phyloP scores from a whole-genome alignment of 371 early-diverging fungal genomes.

The Apophysomyces elegans region DNA sequence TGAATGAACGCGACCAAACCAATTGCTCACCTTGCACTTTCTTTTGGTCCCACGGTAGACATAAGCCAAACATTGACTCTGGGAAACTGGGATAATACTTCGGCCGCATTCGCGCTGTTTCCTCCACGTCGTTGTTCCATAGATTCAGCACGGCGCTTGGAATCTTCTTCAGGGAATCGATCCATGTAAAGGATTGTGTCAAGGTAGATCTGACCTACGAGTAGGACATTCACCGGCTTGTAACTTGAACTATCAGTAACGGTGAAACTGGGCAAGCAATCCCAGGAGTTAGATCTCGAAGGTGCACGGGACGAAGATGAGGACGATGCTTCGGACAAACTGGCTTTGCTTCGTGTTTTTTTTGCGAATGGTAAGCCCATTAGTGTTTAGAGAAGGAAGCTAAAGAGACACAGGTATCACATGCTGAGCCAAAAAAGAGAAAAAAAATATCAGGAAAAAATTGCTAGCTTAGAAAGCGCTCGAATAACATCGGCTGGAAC shows the following conservation, averaged over 20 bases:
- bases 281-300: slow-evolving; percentile 1
- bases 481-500: neutral
- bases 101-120: slow-evolving; percentile 67
- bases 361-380: slow-evolving; percentile 2
- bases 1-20: neutral
- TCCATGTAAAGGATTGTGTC: slow-evolving; percentile 57
- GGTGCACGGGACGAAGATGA: neutral
- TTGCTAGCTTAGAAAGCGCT: neutral
- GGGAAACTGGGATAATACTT: slow-evolving; percentile 57
- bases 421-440: neutral
- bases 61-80: slow-evolving; percentile 45
- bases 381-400: neutral
- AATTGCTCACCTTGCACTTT: slow-evolving; percentile 41
- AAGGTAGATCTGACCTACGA: slow-evolving; percentile 56
- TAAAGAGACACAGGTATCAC: neutral
- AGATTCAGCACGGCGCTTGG: slow-evolving; percentile 55
- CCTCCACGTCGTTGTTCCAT: slow-evolving; percentile 70
- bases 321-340: neutral
- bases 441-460: neutral
- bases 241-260: neutral
- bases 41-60: slow-evolving; percentile 54
- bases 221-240: slow-evolving; percentile 23
- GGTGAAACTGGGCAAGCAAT: neutral
- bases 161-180: slow-evolving; percentile 62
- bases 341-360: neutral